Evolutionary conservation across 108 stramenopile species (phyloP).

Genomic region (Aurantiochytrium sp.): DNA sequence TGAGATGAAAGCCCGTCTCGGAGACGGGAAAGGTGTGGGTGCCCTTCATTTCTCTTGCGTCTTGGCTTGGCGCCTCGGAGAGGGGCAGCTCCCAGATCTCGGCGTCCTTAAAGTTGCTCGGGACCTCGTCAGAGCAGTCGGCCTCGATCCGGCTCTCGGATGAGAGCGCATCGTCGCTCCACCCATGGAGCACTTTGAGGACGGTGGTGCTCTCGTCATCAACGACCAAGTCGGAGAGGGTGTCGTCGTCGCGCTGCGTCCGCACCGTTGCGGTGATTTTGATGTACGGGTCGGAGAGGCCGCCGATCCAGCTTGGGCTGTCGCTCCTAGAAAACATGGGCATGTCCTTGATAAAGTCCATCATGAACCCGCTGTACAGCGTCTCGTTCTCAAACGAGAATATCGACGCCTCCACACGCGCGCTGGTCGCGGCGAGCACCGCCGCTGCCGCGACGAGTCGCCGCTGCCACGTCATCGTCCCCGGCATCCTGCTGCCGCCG

Average conservation of each 20-base stretch:
- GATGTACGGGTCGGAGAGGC: not conserved
- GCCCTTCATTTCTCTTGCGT: not conserved
- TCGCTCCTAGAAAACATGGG: not conserved
- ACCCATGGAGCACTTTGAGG: not conserved
- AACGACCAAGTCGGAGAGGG: not conserved
- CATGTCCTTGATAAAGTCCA: slow-evolving; percentile 20
- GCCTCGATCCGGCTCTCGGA: not conserved
- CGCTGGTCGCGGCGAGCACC: too few relatives aligned
- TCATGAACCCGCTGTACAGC: not conserved
- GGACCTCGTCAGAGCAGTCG: not conserved
- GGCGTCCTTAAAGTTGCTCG: not conserved
- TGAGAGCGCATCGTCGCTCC: not conserved
- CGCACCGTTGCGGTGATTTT: not conserved
- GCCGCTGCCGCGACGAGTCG: too few relatives aligned
- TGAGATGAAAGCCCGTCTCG: not conserved
- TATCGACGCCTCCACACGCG: not conserved
- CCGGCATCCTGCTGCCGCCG: too few relatives aligned
- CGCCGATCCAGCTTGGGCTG: slow-evolving; percentile 21
- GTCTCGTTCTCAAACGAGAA: not conserved
- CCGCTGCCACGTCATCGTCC: too few relatives aligned
- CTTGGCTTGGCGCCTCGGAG: not conserved
- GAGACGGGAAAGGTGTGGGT: not conserved
- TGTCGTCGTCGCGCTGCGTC: not conserved
- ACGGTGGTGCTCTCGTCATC: not conserved
- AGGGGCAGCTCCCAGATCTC: not conserved